phyloP scores from a whole-genome alignment of 169 alveolate species.

The Eimeria acervulina region DNA sequence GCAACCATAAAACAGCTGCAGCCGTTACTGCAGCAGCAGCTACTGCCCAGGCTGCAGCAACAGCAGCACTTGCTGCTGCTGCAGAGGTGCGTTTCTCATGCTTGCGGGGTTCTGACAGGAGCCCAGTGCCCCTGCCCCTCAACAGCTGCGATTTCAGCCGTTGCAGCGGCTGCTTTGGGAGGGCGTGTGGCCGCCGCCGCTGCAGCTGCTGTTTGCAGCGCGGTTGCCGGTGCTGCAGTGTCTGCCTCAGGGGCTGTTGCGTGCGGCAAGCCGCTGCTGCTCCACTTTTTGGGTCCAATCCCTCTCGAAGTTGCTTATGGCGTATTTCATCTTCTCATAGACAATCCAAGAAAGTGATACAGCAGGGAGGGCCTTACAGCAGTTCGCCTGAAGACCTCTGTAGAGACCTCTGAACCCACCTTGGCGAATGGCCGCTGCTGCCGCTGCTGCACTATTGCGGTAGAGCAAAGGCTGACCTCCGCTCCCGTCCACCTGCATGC shows the following conservation, averaged over 20 bases:
- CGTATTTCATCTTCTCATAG: slow-evolving; percentile 83
- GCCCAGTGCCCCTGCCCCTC: not conserved
- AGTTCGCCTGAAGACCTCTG: slow-evolving; percentile 85
- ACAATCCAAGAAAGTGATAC: slow-evolving; percentile 85
- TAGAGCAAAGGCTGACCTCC: slow-evolving; percentile 67
- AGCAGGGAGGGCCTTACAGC: slow-evolving; percentile 86
- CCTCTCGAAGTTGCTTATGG: slow-evolving; percentile 55
- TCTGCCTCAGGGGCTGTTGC: slow-evolving; percentile 5
- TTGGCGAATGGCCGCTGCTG: slow-evolving; percentile 71
- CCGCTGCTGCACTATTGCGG: slow-evolving; percentile 74
- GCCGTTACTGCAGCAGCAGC: slow-evolving; percentile 24
- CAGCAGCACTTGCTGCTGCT: slow-evolving; percentile 52
- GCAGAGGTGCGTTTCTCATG: not conserved
- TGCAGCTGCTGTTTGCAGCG: not conserved
- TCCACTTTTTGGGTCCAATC: slow-evolving; percentile 52
- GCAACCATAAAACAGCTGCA: slow-evolving; percentile 14
- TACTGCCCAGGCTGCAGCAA: slow-evolving; percentile 28
- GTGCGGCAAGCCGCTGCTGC: slow-evolving; percentile 47
- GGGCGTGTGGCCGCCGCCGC: not conserved
- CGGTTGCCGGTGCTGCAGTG: not conserved
- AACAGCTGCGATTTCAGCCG: slow-evolving; percentile 1
- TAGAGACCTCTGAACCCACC: slow-evolving; percentile 83
- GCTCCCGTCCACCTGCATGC: slow-evolving; percentile 86
- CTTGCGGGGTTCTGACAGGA: not conserved
- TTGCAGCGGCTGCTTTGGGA: not conserved